Evolutionary conservation across 2,329 filamentous ascomycete genomes (phyloP), one percentile per base, ranked within the genome.

Genomic region (Cordyceps farinosa): DNA sequence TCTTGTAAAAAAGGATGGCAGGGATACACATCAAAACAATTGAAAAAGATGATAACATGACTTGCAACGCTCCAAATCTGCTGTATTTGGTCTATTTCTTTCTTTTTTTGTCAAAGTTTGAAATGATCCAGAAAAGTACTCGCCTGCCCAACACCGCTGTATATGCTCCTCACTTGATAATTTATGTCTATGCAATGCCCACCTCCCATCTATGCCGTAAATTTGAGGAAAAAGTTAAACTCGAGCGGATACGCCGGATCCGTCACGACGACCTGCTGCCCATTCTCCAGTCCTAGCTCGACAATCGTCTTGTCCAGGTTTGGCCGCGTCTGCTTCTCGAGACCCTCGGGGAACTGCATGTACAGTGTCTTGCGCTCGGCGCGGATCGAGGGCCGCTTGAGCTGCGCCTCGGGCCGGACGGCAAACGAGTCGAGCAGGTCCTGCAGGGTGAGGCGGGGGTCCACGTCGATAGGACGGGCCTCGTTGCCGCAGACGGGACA

Each of bases 401-500:
- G 82, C 77, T 98, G 95, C 63, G 92, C 88, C 75, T 97, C 94
- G 2, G 95, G 91, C 68, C 90, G 85, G 70, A 90, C 86, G 2
- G 91, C 90, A 50, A 99, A 82, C 42, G 88, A 90, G 55, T 96
- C 92, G 32, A 98, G 85, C 64, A 98, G 90, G 38, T 96, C 91
- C 68, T 90, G 84, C 42, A 99, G 80, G 0, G 91, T 96, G 71
- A 81, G 82, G 48, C 86, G 83, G 0, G 89, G 84, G 70, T 92
- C 84, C 30, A 96, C 85, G 2, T 84, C 78, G 15, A 98, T 81
- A 32, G 89, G 88, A 59, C 91, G 89, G 4, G 95, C 87, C 64
- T 91, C 78, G 60, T 91, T 90, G 22, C 94, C 93, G 72, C 95
- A 99, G 7, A 98, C 95, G 2, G 95, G 92, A 68, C 95, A 99